Evolutionary conservation across 1,139 yeast species (phyloP).

Genomic region (Suhomyces taliae): DNA sequence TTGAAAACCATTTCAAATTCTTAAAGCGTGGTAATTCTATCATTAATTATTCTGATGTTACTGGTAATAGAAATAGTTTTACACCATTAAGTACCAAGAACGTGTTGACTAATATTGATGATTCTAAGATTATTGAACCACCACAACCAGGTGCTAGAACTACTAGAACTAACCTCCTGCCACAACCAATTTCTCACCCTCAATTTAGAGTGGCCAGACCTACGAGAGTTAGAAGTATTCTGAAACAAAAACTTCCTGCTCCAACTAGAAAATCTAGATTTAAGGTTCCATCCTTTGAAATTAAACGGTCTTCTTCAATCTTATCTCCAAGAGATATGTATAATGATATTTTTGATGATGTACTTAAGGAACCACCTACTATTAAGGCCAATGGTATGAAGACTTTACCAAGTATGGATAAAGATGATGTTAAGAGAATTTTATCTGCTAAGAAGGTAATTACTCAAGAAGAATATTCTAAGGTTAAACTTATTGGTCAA

Average conservation of each 20-base stretch:
- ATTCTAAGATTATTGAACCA: slow-evolving; percentile 22
- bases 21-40: slow-evolving; percentile 21
- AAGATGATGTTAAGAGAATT: slow-evolving; percentile 46
- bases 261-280: slow-evolving; percentile 28
- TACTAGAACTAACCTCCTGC: slow-evolving; percentile 3
- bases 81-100: slow-evolving; percentile 33
- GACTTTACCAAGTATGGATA: slow-evolving; percentile 50
- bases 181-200: slow-evolving; percentile 6
- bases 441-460: slow-evolving; percentile 41
- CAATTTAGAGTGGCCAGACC: slow-evolving; percentile 10
- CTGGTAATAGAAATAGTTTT: slow-evolving; percentile 24
- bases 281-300: slow-evolving; percentile 47
- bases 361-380: slow-evolving; percentile 33
- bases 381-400: slow-evolving; percentile 43
- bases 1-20: slow-evolving; percentile 39
- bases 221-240: slow-evolving; percentile 5
- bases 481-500: slow-evolving; percentile 34
- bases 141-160: slow-evolving; percentile 15
- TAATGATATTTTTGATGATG: slow-evolving; percentile 45
- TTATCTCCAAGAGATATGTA: slow-evolving; percentile 41
- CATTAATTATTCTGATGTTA: slow-evolving; percentile 19
- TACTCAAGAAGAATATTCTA: slow-evolving; percentile 44
- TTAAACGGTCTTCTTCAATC: slow-evolving; percentile 36
- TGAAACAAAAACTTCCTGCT: slow-evolving; percentile 4
- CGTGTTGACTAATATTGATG: slow-evolving; percentile 28